Percentiles rank a stretch among this genome's conserved stretches.
phyloP scores from a whole-genome alignment of 2,329 filamentous ascomycete genomes.

The Neoascochyta sp. region DNA sequence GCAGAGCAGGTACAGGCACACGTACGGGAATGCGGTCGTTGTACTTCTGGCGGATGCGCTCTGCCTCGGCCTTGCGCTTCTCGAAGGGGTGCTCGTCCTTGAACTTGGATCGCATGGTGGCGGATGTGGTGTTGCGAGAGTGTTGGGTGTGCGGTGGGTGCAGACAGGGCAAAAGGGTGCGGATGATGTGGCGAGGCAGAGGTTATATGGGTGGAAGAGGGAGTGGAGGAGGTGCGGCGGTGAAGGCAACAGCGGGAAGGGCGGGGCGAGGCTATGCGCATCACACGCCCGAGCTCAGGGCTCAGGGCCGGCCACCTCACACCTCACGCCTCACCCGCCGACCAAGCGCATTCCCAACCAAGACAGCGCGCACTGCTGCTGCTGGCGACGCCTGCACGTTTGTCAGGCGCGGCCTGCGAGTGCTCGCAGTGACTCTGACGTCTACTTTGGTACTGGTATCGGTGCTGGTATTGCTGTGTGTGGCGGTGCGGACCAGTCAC shows the following conservation, averaged over 20 bases:
- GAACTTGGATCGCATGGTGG: constrained; percentile 93
- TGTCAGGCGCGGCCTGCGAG: too few relatives aligned
- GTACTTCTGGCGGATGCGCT: constrained; percentile 99
- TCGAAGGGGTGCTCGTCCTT: constrained; percentile 99
- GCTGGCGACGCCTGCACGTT: too few relatives aligned
- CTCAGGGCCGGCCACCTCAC: constrained; percentile 9
- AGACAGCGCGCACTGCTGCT: too few relatives aligned
- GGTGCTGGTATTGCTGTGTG: too few relatives aligned
- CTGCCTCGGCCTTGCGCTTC: constrained; percentile 99
- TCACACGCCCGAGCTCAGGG: constrained; percentile 12
- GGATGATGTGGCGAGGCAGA: constrained; percentile 19
- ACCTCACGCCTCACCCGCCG: constrained; percentile 6
- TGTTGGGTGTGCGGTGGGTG: constrained; percentile 4
- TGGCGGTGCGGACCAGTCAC: constrained; percentile 35
- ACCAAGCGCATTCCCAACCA: constrained; percentile 9
- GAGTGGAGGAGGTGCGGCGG: constrained; percentile 25
- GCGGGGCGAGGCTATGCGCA: constrained; percentile 23
- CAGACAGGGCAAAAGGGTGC: constrained; percentile 6
- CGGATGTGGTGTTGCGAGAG: constrained; percentile 12
- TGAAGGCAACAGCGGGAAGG: constrained; percentile 35
- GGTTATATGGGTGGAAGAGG: constrained; percentile 23
- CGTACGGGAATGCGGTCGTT: constrained; percentile 95
- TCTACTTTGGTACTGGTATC: too few relatives aligned
- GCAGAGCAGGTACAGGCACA: constrained; percentile 25
- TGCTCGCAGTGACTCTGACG: constrained; percentile 21